Evolutionary conservation across 2,329 filamentous ascomycete genomes (phyloP).

Genomic region (Xylaria sp.): DNA sequence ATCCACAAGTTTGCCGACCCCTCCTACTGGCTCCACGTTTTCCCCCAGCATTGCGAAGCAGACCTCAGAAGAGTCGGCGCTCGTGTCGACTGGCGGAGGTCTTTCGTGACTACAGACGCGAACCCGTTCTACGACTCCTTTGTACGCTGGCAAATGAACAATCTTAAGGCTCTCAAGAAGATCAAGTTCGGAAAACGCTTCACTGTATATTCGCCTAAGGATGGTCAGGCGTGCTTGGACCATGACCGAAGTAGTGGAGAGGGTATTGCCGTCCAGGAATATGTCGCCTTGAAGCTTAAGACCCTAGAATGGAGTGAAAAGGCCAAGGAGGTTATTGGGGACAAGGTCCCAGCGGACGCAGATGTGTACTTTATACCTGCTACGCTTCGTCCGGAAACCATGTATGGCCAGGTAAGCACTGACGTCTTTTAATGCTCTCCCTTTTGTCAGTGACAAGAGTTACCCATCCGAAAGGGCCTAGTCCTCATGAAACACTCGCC

Average conservation of each 20-base stretch:
- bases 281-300: slow-evolving; percentile 89
- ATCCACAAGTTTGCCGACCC: slow-evolving; percentile 93
- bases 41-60: slow-evolving; percentile 78
- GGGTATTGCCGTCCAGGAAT: slow-evolving; percentile 85
- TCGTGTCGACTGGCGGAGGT: slow-evolving; percentile 90
- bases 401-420: slow-evolving; percentile 78
- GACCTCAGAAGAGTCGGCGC: slow-evolving; percentile 86
- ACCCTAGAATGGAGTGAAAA: slow-evolving; percentile 86
- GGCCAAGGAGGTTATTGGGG: slow-evolving; percentile 72
- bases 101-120: slow-evolving; percentile 92
- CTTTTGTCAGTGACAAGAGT: neutral
- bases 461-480: neutral
- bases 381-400: slow-evolving; percentile 92
- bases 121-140: slow-evolving; percentile 98
- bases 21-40: slow-evolving; percentile 90
- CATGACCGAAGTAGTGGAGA: slow-evolving; percentile 84
- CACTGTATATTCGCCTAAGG: slow-evolving; percentile 91
- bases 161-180: slow-evolving; percentile 85
- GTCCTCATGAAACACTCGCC: neutral
- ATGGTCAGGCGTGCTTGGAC: slow-evolving; percentile 86
- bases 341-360: slow-evolving; percentile 77
- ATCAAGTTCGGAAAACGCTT: slow-evolving; percentile 94
- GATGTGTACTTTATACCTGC: slow-evolving; percentile 90
- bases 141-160: slow-evolving; percentile 96
- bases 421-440: neutral